Percentiles rank a stretch among this genome's conserved stretches.
phyloP scores from a whole-genome alignment of 2,329 filamentous ascomycete genomes.

The Blumeriella jaapii region DNA sequence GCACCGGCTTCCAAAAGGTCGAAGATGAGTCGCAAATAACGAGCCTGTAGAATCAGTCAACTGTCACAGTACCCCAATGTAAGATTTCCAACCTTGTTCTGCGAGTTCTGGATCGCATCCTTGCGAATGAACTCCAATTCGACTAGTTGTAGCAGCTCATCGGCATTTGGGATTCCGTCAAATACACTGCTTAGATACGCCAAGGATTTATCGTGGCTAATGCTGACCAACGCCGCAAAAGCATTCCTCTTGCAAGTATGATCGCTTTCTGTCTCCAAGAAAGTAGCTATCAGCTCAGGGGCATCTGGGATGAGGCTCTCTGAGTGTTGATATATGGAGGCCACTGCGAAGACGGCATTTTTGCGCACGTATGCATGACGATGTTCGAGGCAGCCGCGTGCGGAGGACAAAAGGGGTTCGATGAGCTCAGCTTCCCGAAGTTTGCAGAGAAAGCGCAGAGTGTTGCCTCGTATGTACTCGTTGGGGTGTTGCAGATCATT shows the following conservation, averaged over 20 bases:
- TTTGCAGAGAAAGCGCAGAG: conserved; percentile 95
- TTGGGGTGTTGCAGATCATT: conserved; percentile 96
- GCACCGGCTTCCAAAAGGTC: conserved; percentile 87
- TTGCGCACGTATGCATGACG: conserved; percentile 96
- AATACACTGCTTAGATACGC: conserved; percentile 82
- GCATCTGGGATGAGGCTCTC: conserved; percentile 91
- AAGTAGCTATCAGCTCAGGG: conserved; percentile 78
- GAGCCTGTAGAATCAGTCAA: conserved; percentile 44
- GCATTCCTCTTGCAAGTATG: conserved; percentile 96
- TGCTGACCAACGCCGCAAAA: conserved; percentile 80
- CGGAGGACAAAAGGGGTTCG: conserved; percentile 87
- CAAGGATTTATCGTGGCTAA: conserved; percentile 87
- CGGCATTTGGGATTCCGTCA: conserved; percentile 85
- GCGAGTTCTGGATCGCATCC: conserved; percentile 85
- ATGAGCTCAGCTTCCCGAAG: conserved; percentile 91
- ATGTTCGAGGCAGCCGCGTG: conserved; percentile 85
- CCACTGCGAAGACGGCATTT: conserved; percentile 90
- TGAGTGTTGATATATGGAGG: conserved; percentile 85
- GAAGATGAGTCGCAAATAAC: conserved; percentile 89
- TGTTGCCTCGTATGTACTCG: conserved; percentile 96
- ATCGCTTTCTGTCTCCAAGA: conserved; percentile 84
- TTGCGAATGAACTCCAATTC: conserved; percentile 97
- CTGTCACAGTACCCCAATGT: background rate
- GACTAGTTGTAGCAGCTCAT: conserved; percentile 84
- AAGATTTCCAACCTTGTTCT: conserved; percentile 64